A percentile compares a stretch with the other conserved stretches of the same genome.
phyloP scores from a whole-genome alignment of 352 stramenopile species.

The Phytophthora kernoviae region DNA sequence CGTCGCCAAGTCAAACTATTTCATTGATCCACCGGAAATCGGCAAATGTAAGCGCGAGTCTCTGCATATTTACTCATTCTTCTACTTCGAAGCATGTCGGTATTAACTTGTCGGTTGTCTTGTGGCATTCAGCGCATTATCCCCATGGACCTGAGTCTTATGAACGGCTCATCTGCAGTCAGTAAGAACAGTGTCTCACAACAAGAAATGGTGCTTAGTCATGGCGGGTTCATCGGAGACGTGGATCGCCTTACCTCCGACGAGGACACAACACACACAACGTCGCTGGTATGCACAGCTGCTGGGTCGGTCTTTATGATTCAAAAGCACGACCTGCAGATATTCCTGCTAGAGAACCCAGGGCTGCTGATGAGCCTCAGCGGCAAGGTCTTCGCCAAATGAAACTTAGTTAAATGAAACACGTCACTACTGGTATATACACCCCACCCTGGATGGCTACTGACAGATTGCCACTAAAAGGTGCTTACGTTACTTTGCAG shows the following conservation, averaged over 20 bases:
- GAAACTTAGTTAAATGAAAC: conserved; percentile 1
- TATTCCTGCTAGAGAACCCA: conserved; percentile 75
- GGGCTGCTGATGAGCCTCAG: conserved; percentile 79
- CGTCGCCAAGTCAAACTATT: conserved; percentile 25
- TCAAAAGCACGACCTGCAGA: conserved; percentile 69
- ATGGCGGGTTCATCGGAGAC: conserved; percentile 70
- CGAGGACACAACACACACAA: conserved; percentile 60
- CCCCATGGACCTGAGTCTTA: conserved; percentile 57
- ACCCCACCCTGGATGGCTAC: too few relatives aligned
- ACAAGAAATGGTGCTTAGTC: conserved; percentile 50
- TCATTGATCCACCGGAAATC: conserved; percentile 36
- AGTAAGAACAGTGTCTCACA: conserved; percentile 31
- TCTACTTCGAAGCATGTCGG: background rate
- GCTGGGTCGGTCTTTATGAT: conserved; percentile 64
- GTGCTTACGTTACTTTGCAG: too few relatives aligned
- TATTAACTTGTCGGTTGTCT: conserved; percentile 5
- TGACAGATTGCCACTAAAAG: too few relatives aligned
- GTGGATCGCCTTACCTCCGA: conserved; percentile 66
- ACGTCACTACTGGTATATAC: too few relatives aligned
- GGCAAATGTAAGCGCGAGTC: conserved; percentile 55
- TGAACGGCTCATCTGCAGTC: conserved; percentile 14
- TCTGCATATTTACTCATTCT: too few relatives aligned
- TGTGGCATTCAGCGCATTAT: conserved; percentile 47
- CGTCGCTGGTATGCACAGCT: conserved; percentile 61
- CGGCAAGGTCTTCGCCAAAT: conserved; percentile 57